Percentiles rank a stretch among this genome's conserved stretches.
Conservation (phyloP, 208 protist species). For the Herpetomonas samuelpessoai region DNA sequence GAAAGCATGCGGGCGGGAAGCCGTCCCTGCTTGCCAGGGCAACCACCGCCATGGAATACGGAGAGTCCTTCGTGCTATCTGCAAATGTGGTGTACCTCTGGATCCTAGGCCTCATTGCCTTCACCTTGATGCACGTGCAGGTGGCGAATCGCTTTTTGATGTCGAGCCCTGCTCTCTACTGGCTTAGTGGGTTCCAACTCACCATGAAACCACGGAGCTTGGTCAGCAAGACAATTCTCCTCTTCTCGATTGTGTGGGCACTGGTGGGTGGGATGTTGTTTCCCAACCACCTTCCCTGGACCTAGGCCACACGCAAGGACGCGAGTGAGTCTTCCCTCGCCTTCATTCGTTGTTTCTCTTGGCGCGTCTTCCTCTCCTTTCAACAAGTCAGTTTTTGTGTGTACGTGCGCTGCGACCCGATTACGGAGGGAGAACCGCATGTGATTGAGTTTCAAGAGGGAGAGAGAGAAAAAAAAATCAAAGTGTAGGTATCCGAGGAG, state of each 20-base stretch:
- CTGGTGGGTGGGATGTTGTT: slow-evolving; percentile 60
- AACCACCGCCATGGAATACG: too few relatives aligned
- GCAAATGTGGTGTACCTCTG: slow-evolving; percentile 51
- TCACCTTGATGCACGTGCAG: slow-evolving; percentile 73
- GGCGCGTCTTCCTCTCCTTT: too few relatives aligned
- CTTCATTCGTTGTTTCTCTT: too few relatives aligned
- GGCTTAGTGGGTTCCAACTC: slow-evolving; percentile 48
- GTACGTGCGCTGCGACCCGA: too few relatives aligned
- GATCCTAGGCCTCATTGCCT: slow-evolving; percentile 35
- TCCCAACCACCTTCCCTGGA: slow-evolving; percentile 78
- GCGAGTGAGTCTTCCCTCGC: too few relatives aligned
- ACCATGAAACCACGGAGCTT: slow-evolving; percentile 23
- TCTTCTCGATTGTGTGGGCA: slow-evolving; percentile 50
- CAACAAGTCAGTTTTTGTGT: too few relatives aligned
- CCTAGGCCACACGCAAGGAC: slow-evolving; percentile 23
- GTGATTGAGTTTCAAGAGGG: too few relatives aligned
- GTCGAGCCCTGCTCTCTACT: slow-evolving; percentile 65
- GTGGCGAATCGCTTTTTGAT: slow-evolving; percentile 77
- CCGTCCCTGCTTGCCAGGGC: slow-evolving; percentile 1
- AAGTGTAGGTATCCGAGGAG: too few relatives aligned
- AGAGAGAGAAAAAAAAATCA: too few relatives aligned
- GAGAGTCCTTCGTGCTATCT: slow-evolving; percentile 29
- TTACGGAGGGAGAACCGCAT: too few relatives aligned
- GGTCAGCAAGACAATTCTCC: slow-evolving; percentile 34
- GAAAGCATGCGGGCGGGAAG: too few relatives aligned